A percentile compares a stretch with the other conserved stretches of the same genome.
phyloP scores from a whole-genome alignment of 495 filamentous ascomycete species.

The Neurospora sp. region DNA sequence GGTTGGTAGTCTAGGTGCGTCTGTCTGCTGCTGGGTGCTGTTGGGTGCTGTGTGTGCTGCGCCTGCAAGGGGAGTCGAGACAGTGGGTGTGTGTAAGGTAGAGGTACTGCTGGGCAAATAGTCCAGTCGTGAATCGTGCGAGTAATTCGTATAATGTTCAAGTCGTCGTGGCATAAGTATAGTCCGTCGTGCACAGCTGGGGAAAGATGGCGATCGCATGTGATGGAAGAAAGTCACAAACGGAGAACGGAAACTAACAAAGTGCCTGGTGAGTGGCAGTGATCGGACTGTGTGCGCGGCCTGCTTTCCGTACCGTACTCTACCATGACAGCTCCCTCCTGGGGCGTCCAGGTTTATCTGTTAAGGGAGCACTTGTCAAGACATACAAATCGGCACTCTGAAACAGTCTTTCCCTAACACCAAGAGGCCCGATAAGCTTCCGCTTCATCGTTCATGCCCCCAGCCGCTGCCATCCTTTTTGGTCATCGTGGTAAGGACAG shows the following conservation, averaged over 20 bases:
- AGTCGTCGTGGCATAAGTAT: not conserved
- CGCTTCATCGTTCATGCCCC: not conserved
- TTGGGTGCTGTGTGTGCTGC: not conserved
- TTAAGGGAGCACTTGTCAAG: not conserved
- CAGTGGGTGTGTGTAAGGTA: not conserved
- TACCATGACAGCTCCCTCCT: not conserved
- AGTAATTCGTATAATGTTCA: not conserved
- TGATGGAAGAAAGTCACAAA: not conserved
- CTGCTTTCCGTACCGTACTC: not conserved
- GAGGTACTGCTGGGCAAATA: not conserved
- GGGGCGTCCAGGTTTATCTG: not conserved
- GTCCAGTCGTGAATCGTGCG: not conserved
- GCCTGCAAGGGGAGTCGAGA: not conserved
- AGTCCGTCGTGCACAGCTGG: not conserved
- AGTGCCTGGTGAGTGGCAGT: not conserved
- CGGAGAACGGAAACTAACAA: not conserved
- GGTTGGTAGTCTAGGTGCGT: not conserved
- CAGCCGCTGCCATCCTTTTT: not conserved
- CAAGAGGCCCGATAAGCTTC: not conserved
- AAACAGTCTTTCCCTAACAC: not conserved
- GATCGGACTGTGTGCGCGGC: not conserved
- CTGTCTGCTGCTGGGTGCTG: not conserved
- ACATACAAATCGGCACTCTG: rapidly evolving
- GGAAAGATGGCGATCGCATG: not conserved
- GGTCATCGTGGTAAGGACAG: not conserved